Evolutionary conservation across 176 grass and related monocot species (phyloP), one percentile per base, ranked within the genome.

Genomic region (Pharus latifolius): DNA sequence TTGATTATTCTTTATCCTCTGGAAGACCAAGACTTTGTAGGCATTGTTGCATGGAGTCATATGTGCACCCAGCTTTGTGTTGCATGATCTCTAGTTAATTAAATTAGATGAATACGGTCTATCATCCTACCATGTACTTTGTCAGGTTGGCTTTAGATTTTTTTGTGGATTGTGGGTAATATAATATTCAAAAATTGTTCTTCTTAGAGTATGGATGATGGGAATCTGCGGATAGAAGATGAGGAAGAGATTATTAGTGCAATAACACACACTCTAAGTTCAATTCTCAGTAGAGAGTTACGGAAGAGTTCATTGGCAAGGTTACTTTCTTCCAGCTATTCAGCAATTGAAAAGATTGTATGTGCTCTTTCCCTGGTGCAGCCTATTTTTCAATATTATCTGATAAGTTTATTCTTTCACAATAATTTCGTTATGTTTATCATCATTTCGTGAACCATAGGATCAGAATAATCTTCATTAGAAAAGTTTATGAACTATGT

Each of bases 211-310:
- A 77, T 98, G 75, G 82, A 90, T 69, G 84, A 82, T 32, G 75
- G 82, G 40, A 84, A 85, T 38, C 65, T 98, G 17, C 83, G 71
- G 65, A 72, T 83, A 64, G 78, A 90, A 79, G 93, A 98, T 50
- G 94, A 98, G 74, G 89, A 93, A 70, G 89, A 86, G 62, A 74
- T 98, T 44, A 56, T 91, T 32, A 74, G 81, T 88, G 89, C 94
- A 38, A 83, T 98, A 80, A 85, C 87, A 24, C 89, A 88, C 27
- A 70, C 84, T 66, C 76, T 98, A 48, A 75, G 81, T 93, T 83
- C 73, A 23, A 64, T 88, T 84, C 68, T 49, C 15, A 78, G 88
- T 31, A 90, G 78, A 73, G 87, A 91, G 46, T 69, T 90, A 14
- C 90, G 84, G 84, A 93, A 87, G 73, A 88, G 46, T 86, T 98